Conservation (phyloP, 768 basidiomycete genomes). For the Nidularia pulvinata region DNA sequence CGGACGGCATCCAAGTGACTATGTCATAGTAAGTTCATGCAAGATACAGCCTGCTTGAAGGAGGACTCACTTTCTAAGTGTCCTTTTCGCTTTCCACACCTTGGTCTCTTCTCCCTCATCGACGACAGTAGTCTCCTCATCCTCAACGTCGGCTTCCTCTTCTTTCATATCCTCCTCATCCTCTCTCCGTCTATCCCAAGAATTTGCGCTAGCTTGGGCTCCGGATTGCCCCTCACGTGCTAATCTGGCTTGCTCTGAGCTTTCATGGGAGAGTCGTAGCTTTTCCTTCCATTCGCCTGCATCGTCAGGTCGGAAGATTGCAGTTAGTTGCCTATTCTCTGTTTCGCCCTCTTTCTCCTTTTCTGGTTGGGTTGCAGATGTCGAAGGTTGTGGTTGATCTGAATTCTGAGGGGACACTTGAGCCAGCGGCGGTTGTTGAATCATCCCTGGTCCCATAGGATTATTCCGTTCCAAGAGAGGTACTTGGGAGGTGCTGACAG, state of each 20-base stretch:
- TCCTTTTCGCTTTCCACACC: constrained; percentile 85
- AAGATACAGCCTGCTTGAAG: constrained; percentile 11
- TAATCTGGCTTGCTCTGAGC: constrained; percentile 49
- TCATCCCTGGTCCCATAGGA: constrained; percentile 37
- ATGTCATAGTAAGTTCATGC: constrained; percentile 11
- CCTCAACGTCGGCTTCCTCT: constrained; percentile 66
- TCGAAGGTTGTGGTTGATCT: constrained; percentile 26
- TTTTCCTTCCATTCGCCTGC: constrained; percentile 87
- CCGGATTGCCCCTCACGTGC: constrained; percentile 33
- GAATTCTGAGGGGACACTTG: constrained; percentile 30
- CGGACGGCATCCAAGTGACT: constrained; percentile 96
- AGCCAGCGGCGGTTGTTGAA: constrained; percentile 31
- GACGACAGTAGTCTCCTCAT: constrained; percentile 64
- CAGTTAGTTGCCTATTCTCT: constrained; percentile 60
- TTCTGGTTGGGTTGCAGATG: constrained; percentile 21
- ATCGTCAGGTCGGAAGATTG: constrained; percentile 88
- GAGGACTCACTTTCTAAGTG: constrained; percentile 80
- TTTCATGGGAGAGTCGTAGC: constrained; percentile 64
- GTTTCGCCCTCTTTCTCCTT: constrained; percentile 46
- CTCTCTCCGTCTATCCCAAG: constrained; percentile 52
- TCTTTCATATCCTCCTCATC: constrained; percentile 74
- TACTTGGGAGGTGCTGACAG: constrained; percentile 38
- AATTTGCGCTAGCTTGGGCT: constrained; percentile 25
- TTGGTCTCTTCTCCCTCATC: constrained; percentile 71
- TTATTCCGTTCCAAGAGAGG: constrained; percentile 53